Conservation (phyloP, 176 grass and related monocot genomes). For the Tillandsia leiboldiana region DNA sequence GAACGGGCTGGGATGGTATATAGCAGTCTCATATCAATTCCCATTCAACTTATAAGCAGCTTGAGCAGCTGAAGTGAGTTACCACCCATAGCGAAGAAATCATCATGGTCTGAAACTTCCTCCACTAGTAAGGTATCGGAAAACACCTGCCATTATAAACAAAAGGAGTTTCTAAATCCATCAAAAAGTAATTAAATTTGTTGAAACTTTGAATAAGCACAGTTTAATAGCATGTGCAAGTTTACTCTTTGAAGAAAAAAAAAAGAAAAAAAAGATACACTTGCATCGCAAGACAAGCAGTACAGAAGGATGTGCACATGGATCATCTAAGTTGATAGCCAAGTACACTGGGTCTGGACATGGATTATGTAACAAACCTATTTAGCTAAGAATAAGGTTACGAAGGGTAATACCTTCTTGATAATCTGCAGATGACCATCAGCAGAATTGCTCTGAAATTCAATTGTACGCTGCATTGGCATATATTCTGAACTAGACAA, state of each 20-base stretch:
- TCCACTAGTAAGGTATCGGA: slow-evolving; percentile 45
- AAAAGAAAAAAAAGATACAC: no score
- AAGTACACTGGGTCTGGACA: no score
- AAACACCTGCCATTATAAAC: slow-evolving; percentile 44
- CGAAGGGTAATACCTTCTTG: slow-evolving; percentile 44
- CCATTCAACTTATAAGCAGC: slow-evolving; percentile 61
- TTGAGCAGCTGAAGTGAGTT: slow-evolving; percentile 82
- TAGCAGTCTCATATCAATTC: slow-evolving; percentile 71
- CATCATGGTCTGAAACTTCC: slow-evolving; percentile 70
- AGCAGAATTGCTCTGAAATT: slow-evolving; percentile 22
- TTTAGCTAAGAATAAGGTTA: background rate
- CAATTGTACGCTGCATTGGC: slow-evolving; percentile 13
- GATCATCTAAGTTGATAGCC: no score
- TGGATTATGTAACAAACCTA: background rate
- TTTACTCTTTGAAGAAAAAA: no score
- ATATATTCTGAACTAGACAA: slow-evolving; percentile 38
- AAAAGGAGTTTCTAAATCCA: background rate
- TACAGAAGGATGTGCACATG: no score
- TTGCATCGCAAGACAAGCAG: no score
- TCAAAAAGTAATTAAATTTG: background rate
- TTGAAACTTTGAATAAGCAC: background rate
- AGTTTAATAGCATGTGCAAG: no score
- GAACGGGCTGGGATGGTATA: slow-evolving; percentile 59
- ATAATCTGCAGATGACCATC: slow-evolving; percentile 47
- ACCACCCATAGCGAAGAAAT: slow-evolving; percentile 78